A percentile compares a stretch with the other conserved stretches of the same genome.
Evolutionary conservation across 768 basidiomycete genomes (phyloP).

Genomic region (Phylloporus arenicola): DNA sequence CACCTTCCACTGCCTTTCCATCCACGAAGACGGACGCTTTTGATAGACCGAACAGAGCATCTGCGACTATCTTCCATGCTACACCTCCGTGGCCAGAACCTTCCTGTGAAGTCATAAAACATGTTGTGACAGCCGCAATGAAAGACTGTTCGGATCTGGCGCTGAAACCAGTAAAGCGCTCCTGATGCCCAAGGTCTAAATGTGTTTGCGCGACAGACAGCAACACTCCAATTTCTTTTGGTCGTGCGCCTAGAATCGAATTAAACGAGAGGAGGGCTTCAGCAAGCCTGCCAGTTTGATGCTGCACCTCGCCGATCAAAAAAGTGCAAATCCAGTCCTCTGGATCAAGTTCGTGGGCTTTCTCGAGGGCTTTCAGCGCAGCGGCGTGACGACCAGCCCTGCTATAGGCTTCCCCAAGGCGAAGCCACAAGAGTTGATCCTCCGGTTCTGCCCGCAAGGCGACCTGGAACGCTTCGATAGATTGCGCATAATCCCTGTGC

Average conservation of each 20-base stretch:
- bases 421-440: slow-evolving; percentile 82
- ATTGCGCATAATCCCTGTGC: slow-evolving; percentile 60
- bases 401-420: slow-evolving; percentile 87
- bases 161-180: slow-evolving; percentile 65
- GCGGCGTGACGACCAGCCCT: slow-evolving; percentile 85
- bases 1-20: slow-evolving; percentile 32
- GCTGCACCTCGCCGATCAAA: slow-evolving; percentile 80
- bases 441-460: slow-evolving; percentile 72
- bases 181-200: slow-evolving; percentile 62
- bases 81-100: slow-evolving; percentile 62
- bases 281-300: slow-evolving; percentile 65
- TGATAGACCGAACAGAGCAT: slow-evolving; percentile 68
- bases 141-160: slow-evolving; percentile 73
- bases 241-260: slow-evolving; percentile 47
- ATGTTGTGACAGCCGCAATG: slow-evolving; percentile 48
- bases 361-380: slow-evolving; percentile 78
- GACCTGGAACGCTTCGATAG: slow-evolving; percentile 83
- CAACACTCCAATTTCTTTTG: slow-evolving; percentile 67
- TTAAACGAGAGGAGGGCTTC: slow-evolving; percentile 70
- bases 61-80: slow-evolving; percentile 80
- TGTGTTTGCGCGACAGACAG: slow-evolving; percentile 67
- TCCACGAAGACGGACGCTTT: slow-evolving; percentile 45
- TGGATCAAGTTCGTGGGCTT: slow-evolving; percentile 67
- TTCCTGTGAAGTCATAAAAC: slow-evolving; percentile 44
- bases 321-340: slow-evolving; percentile 80